Base-by-base conservation (phyloP, 768 basidiomycete genomes). In the Termitomyces heimii region DNA sequence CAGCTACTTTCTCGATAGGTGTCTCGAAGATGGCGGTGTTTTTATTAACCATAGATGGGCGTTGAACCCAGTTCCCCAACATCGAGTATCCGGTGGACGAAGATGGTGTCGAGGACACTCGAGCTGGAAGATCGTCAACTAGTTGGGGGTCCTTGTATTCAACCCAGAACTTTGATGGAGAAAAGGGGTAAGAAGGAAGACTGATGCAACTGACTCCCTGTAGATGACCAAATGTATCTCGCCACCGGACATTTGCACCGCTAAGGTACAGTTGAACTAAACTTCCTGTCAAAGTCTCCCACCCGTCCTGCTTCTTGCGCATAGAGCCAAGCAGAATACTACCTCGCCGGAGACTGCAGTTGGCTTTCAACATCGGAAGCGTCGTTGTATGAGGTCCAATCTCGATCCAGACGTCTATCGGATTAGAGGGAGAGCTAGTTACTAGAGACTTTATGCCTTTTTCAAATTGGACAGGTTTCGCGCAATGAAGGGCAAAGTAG, bases 151-250 rank as follows among this genome's bases (percentile, higher is more conserved):
- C 71, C 77, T 68, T 61, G 65, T 72, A 85, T 0, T 70, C 66
- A 2, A 84, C 75, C 85, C 84, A 88, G 65, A 83, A 88, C 24
- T 71, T 77, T 3, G 75, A 71, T 49, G 70, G 71, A 10, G 77
- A 70, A 61, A 88, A 86, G 1, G 86, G 85, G 66, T 89, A 90
- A 4, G 77, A 70, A 0, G 88, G 88, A 12, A 89, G 67, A 56
- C 76, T 77, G 18, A 78, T 62, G 59, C 81, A 80, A 3, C 70
- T 67, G 9, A 70, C 67, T 8, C 70, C 54, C 0, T 73, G 61
- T 6, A 83, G 55, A 55, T 82, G 77, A 0, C 73, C 63, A 62
- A 83, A 89, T 7, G 80, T 73, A 3, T 71, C 67, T 20, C 82
- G 73, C 88, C 88, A 89, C 29, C 73, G 59, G n/a, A 89, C 56